Evolutionary conservation across 352 stramenopile species (phyloP).

Genomic region (Phytophthora tentaculata): DNA sequence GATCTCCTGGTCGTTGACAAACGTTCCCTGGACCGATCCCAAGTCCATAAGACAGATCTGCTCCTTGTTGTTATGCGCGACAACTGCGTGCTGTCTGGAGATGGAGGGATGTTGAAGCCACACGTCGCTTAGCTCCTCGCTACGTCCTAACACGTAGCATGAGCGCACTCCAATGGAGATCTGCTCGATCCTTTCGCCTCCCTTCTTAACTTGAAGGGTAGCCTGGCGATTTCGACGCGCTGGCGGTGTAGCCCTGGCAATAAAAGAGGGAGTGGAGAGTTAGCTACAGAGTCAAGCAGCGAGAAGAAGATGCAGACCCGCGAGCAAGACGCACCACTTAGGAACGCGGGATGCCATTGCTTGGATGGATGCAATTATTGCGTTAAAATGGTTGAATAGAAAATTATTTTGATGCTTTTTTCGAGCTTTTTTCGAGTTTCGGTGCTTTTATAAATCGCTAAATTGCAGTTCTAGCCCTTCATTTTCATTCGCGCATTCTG

Average conservation of each 20-base stretch:
- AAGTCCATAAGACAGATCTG: slow-evolving; percentile 75
- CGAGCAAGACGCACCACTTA: slow-evolving; percentile 27
- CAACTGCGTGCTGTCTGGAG: slow-evolving; percentile 78
- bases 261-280: background rate
- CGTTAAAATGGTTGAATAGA: too few relatives aligned
- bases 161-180: slow-evolving; percentile 55
- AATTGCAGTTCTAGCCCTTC: background rate
- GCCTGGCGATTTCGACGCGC: slow-evolving; percentile 49
- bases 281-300: background rate
- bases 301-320: background rate
- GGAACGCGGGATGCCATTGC: slow-evolving; percentile 26
- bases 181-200: slow-evolving; percentile 47
- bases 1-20: slow-evolving; percentile 77
- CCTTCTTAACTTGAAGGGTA: slow-evolving; percentile 62
- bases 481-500: background rate
- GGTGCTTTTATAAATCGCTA: background rate
- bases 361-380: too few relatives aligned
- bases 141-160: slow-evolving; percentile 79
- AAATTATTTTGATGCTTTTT: too few relatives aligned
- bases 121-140: slow-evolving; percentile 77
- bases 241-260: slow-evolving; percentile 59
- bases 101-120: slow-evolving; percentile 81
- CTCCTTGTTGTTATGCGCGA: slow-evolving; percentile 71
- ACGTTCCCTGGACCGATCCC: slow-evolving; percentile 85
- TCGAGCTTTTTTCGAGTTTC: too few relatives aligned